These are phyloP conservation scores for Termitomyces sp. DNA, from an alignment of 768 basidiomycete genomes.

Conservation along the genomic window DNA sequence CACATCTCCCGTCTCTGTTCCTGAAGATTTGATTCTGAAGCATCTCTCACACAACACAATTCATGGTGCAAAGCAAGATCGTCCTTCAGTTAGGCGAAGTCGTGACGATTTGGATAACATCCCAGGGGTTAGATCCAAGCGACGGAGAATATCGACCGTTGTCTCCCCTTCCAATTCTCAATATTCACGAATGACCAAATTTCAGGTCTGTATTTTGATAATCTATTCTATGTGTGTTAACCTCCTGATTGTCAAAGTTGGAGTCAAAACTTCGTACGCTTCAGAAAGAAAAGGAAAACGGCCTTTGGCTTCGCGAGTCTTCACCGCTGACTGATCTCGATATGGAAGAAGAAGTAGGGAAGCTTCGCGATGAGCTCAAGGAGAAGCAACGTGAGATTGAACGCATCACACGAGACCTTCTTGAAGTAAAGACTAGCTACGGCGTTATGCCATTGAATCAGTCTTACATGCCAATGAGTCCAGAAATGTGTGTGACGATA, in stretches of 20 bases:
- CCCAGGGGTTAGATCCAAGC: constrained; percentile 15
- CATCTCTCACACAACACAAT: constrained; percentile 23
- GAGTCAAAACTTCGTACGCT: constrained; percentile 21
- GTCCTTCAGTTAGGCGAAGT: constrained; percentile 6
- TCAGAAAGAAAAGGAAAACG: constrained; percentile 16
- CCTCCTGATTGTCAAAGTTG: constrained; percentile 16
- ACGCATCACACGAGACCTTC: constrained; percentile 20
- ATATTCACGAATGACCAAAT: constrained; percentile 28
- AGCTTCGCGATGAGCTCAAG: constrained; percentile 21
- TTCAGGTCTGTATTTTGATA: constrained; percentile 27
- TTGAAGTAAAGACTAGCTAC: constrained; percentile 2
- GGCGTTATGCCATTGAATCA: neutral
- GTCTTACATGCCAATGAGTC: constrained; percentile 1
- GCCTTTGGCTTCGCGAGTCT: constrained; percentile 16
- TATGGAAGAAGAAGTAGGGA: constrained; percentile 21
- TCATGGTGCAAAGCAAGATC: constrained; percentile 20
- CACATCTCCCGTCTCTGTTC: constrained; percentile 17
- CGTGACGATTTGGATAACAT: neutral
- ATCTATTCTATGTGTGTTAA: neutral
- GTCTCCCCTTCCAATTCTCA: constrained; percentile 14
- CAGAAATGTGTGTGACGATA: constrained; percentile 3
- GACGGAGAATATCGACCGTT: constrained; percentile 13
- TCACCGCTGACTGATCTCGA: constrained; percentile 29
- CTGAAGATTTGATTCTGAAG: constrained; percentile 35
- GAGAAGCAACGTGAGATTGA: constrained; percentile 22